Evolutionary conservation across 2,329 filamentous ascomycete species (phyloP), one percentile per base, ranked within the genome.

Genomic region (Fusarium bactridioides): DNA sequence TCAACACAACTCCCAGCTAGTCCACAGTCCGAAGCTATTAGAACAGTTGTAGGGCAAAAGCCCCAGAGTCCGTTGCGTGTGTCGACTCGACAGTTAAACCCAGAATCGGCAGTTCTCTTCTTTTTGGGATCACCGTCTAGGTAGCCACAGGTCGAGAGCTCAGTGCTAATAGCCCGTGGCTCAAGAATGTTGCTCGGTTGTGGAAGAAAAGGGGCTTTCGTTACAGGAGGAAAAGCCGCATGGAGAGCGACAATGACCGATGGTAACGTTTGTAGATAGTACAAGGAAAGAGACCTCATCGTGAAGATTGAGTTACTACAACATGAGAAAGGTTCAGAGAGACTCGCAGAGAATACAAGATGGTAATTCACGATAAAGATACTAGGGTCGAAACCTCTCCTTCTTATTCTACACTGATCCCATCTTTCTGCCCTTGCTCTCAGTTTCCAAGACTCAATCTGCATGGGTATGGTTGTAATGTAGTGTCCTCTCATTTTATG

Each of bases 1-100:
- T 84, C 83, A 13, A 79, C 43, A 50, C 83, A 85, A 16, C 72
- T 76, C 4, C 78, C 82, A 0, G 79, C 81, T 18, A 84, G 58
- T 2, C 81, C 81, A 40, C 83, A 85, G 61, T 84, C 82, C 2
- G 74, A 77, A 5, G 81, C 82, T 2, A 72, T 53, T 6, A 80
- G 67, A 7, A 83, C 80, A 0, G 77, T 80, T 1, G 78, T 80
- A 2, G 81, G 80, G 53, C 82, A 84, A 74, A 83, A 82, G 0
- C 82, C 82, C 82, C 82, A 84, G 8, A 84, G 72, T 0, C 76
- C 79, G 23, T 80, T 75, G 9, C 62, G 41, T 2, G 77, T 76
- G 48, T 83, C 80, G 6, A 83, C 74, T 11, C 80, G 80, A 60
- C 80, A 83, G 70, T 81, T 77, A 44, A 73, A 83, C 0, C 80